Conservation (phyloP, 2,329 filamentous ascomycete genomes). For the Exophiala alcalophila region DNA sequence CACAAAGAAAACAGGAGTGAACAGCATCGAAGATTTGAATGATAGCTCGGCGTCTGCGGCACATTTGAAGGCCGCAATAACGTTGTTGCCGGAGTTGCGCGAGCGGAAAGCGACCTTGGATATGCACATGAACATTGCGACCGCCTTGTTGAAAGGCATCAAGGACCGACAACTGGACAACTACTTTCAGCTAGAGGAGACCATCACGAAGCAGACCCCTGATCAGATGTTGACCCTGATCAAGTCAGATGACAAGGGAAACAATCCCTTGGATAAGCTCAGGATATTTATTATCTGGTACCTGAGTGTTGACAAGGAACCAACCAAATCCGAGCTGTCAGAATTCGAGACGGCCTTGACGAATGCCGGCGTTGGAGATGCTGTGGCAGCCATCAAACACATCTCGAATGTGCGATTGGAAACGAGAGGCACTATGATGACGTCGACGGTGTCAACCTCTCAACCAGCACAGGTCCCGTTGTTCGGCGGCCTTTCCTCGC, state of each 20-base stretch:
- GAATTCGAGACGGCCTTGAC: slow-evolving; percentile 82
- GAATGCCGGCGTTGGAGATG: slow-evolving; percentile 66
- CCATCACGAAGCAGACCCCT: slow-evolving; percentile 86
- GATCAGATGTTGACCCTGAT: slow-evolving; percentile 83
- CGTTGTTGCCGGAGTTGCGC: slow-evolving; percentile 81
- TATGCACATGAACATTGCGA: slow-evolving; percentile 99
- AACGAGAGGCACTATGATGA: slow-evolving; percentile 97
- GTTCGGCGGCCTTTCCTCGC: slow-evolving; percentile 88
- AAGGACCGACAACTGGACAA: slow-evolving; percentile 94
- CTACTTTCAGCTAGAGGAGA: slow-evolving; percentile 93
- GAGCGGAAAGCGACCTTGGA: slow-evolving; percentile 91
- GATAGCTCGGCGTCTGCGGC: slow-evolving; percentile 86
- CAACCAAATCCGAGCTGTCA: slow-evolving; percentile 76
- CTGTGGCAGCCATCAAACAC: slow-evolving; percentile 72
- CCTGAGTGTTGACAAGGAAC: slow-evolving; percentile 85
- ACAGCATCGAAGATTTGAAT: slow-evolving; percentile 86
- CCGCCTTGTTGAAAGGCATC: slow-evolving; percentile 74
- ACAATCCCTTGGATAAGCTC: slow-evolving; percentile 81
- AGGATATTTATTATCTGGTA: slow-evolving; percentile 97
- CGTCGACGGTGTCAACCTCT: slow-evolving; percentile 67
- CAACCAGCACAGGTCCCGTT: slow-evolving; percentile 64
- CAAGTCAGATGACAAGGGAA: slow-evolving; percentile 76
- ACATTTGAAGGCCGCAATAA: slow-evolving; percentile 94
- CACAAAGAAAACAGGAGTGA: slow-evolving; percentile 90
- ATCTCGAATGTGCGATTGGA: slow-evolving; percentile 88